phyloP scores from a whole-genome alignment of 2,329 filamentous ascomycete species.

The Colletotrichum caudatum region DNA sequence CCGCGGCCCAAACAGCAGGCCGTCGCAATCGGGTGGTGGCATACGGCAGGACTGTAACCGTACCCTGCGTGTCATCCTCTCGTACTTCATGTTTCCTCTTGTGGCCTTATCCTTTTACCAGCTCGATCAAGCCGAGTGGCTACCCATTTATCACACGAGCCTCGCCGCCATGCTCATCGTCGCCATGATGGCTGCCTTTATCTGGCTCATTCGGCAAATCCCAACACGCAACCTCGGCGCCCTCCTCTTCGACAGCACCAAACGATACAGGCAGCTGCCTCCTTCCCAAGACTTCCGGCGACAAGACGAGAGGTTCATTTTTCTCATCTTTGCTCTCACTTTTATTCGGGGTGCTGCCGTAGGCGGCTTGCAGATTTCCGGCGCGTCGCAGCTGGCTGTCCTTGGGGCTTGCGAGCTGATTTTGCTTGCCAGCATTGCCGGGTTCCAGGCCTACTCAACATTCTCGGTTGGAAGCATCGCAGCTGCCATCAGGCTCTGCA shows the following conservation, averaged over 20 bases:
- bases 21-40: conserved; percentile 14
- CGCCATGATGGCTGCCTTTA: conserved; percentile 45
- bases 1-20: conserved; percentile 59
- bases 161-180: conserved; percentile 48
- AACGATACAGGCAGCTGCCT: conserved; percentile 74
- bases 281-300: conserved; percentile 58
- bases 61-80: conserved; percentile 76
- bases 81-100: conserved; percentile 80
- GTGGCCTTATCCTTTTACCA: conserved; percentile 80
- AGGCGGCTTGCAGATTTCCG: conserved; percentile 69
- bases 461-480: conserved; percentile 37
- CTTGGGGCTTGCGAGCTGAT: conserved; percentile 78
- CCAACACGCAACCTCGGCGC: conserved; percentile 48
- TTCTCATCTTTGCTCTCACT: conserved; percentile 72
- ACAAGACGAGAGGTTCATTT: conserved; percentile 60
- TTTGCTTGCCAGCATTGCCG: conserved; percentile 56
- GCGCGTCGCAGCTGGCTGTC: conserved; percentile 74
- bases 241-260: conserved; percentile 63
- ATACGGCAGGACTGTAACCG: conserved; percentile 53
- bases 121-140: conserved; percentile 52
- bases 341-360: conserved; percentile 75
- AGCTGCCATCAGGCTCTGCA: conserved; percentile 61
- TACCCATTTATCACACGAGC: conserved; percentile 48
- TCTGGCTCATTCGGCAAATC: conserved; percentile 47
- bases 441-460: conserved; percentile 38